These are phyloP conservation scores for Ceratobasidium sp. DNA, from an alignment of 1,284 basidiomycete species.

Conservation along the genomic window DNA sequence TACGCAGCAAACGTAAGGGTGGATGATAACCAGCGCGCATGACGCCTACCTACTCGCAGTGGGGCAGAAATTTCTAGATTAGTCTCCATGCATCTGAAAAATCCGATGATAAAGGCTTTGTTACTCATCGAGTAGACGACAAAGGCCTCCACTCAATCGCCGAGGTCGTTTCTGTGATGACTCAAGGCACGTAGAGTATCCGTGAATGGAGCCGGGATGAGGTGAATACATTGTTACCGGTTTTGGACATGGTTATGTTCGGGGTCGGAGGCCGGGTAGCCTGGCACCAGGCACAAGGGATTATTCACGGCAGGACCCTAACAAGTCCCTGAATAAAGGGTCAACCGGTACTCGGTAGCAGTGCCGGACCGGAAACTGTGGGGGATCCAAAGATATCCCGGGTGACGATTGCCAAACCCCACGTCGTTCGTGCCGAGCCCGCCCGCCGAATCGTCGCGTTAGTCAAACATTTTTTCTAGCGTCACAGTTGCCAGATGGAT, in stretches of 20 bases:
- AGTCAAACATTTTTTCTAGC: slow-evolving; percentile 37
- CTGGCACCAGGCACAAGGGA: slow-evolving; percentile 8
- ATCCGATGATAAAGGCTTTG: background rate
- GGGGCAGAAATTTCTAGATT: no score
- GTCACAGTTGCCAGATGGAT: background rate
- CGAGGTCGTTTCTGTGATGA: background rate
- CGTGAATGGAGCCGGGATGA: background rate
- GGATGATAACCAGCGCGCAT: no score
- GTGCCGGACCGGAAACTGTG: background rate
- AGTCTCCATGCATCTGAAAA: background rate
- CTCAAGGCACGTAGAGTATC: no score
- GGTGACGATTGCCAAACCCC: slow-evolving; percentile 10
- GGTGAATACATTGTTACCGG: background rate
- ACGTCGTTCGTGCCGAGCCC: slow-evolving; percentile 14
- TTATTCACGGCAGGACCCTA: background rate
- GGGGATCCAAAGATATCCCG: background rate
- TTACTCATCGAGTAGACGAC: background rate
- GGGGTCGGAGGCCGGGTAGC: slow-evolving; percentile 30
- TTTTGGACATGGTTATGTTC: background rate
- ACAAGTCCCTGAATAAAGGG: background rate
- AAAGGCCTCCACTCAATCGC: background rate
- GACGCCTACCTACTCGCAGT: no score
- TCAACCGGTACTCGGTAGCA: background rate
- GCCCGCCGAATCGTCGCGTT: background rate
- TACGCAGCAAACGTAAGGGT: background rate